phyloP scores from a whole-genome alignment of 2,329 filamentous ascomycete species.

The Ascosphaera pollenicola region DNA sequence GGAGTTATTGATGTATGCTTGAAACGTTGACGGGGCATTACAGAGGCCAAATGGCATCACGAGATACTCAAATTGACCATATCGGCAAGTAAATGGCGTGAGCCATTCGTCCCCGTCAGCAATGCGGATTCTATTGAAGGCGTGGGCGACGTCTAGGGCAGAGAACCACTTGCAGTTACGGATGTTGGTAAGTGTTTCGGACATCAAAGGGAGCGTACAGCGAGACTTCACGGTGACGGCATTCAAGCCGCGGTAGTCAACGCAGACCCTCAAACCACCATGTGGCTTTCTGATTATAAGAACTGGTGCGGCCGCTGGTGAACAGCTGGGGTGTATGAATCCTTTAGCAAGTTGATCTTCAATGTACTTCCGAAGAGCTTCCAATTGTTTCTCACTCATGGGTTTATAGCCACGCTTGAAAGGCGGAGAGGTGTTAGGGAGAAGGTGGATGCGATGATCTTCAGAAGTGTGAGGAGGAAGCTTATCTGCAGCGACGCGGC shows the following conservation, averaged over 20 bases:
- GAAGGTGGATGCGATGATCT: slow-evolving; percentile 7
- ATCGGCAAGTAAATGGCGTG: slow-evolving; percentile 5
- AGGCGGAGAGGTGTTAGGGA: slow-evolving; percentile 3
- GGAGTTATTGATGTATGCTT: no score
- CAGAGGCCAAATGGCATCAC: background rate
- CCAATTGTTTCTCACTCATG: slow-evolving; percentile 6
- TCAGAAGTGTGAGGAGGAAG: slow-evolving; percentile 3
- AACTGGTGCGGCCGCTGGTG: slow-evolving; percentile 5
- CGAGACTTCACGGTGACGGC: background rate
- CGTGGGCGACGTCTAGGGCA: slow-evolving; percentile 6
- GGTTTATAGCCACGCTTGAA: no score
- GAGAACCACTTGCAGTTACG: background rate
- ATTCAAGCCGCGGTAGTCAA: slow-evolving; percentile 9
- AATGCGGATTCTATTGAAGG: slow-evolving; percentile 5
- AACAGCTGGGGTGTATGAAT: slow-evolving; percentile 4
- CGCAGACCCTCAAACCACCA: background rate
- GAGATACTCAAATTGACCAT: background rate
- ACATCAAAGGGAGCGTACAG: background rate
- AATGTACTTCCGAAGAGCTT: slow-evolving; percentile 6
- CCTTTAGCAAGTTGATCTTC: slow-evolving; percentile 4
- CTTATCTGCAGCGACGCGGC: slow-evolving; percentile 4
- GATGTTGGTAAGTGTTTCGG: background rate
- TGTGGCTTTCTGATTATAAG: background rate
- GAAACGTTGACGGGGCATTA: background rate
- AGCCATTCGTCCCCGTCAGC: slow-evolving; percentile 6